Percentiles rank a stretch among this genome's conserved stretches.
Evolutionary conservation across 345 rosid species (phyloP).

Genomic region (thale cress (Arabidopsis thaliana)): TAIR10.1 NC_003070.9:23606501-23607000

Average conservation of each 20-base stretch:
- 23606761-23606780: constrained; percentile 78
- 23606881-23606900: constrained; percentile 89
- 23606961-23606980: constrained; percentile 89
- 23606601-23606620: constrained; percentile 72
- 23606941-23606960: constrained; percentile 72
- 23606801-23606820: constrained; percentile 85
- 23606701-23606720: constrained; percentile 57
- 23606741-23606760: constrained; percentile 90
- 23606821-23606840: constrained; percentile 60
- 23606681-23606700: constrained; percentile 68
- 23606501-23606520: not conserved
- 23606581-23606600: constrained; percentile 87
- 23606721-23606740: constrained; percentile 92
- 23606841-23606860: constrained; percentile 80
- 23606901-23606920: constrained; percentile 92
- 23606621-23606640: constrained; percentile 73
- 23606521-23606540: constrained; percentile 69
- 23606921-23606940: constrained; percentile 63
- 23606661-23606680: constrained; percentile 92
- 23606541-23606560: constrained; percentile 91
- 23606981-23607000: constrained; percentile 78
- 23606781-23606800: constrained; percentile 85
- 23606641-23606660: constrained; percentile 95
- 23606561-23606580: constrained; percentile 63
- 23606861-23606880: constrained; percentile 74